Evolutionary conservation across 2,329 filamentous ascomycete species (phyloP), one percentile per base, ranked within the genome.

Genomic region (Microsporum audouinii): DNA sequence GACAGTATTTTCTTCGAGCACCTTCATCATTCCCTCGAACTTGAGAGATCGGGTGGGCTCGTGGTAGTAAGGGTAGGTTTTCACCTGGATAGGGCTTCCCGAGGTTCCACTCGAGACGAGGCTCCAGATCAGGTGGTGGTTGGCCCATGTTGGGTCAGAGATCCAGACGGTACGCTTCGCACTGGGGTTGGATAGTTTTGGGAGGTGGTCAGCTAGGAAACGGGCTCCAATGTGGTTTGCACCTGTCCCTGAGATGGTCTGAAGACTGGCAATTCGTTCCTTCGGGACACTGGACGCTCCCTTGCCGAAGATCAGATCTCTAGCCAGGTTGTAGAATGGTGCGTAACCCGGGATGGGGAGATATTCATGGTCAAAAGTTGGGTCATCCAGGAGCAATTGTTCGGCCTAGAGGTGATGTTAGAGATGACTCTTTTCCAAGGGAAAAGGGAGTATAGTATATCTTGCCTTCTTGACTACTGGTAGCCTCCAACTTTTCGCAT

Each of bases 191-290:
- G 61, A 39, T 1, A 65, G 62, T 12, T 78, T 80, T 66, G 80
- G 81, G 82, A 88, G 95, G 82, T 96, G 96, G 71, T 86, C 89
- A 71, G 87, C 80, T 63, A 97, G 86, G 83, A 97, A 97, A 66
- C 95, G 84, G 63, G 87, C 91, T 64, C 92, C 94, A 56, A 97
- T 78, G 73, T 97, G 94, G 67, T 95, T 87, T 65, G 94, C 92
- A 68, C 94, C 94, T 63, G 94, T 97, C 66, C 94, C 94, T 60
- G 94, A 96, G 75, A 99, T 92, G 70, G 91, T 94, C 78, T 97
- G 92, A 43, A 96, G 76, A 39, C 90, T 91, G 62, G 87, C 82
- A 66, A 86, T 74, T 43, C 73, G 70, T 60, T 67, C 65, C 34
- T 67, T 66, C 17, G 70, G 65, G 33, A 68, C 60, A n/a, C 65